Evolutionary conservation across 306 rosid species (phyloP).

Genomic region (Pyrus betulifolia): DNA sequence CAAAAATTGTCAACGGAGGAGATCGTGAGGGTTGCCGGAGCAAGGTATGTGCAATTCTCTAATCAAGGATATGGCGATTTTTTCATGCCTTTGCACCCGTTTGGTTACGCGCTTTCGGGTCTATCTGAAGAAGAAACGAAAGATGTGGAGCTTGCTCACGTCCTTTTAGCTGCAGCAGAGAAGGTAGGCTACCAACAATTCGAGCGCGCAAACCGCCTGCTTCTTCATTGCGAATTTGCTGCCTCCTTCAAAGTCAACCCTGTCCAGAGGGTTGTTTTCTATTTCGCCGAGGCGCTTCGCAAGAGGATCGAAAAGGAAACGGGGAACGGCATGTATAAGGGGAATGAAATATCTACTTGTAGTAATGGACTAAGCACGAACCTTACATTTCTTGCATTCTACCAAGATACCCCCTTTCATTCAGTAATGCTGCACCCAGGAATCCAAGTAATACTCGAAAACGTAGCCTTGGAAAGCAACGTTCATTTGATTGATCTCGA

Average conservation of each 20-base stretch:
- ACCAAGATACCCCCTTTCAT: conserved; percentile 45
- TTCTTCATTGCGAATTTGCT: conserved; percentile 40
- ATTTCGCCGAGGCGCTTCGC: conserved; percentile 49
- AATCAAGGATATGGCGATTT: conserved; percentile 33
- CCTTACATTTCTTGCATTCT: conserved; percentile 5
- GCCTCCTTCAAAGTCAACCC: conserved; percentile 32
- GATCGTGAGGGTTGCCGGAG: conserved; percentile 59
- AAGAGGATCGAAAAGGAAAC: conserved; percentile 48
- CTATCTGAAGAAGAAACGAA: conserved; percentile 44
- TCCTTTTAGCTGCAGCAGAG: conserved; percentile 65
- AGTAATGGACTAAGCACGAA: conserved; percentile 7
- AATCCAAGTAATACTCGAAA: conserved; percentile 57
- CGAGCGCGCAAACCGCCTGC: conserved; percentile 53
- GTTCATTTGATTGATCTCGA: conserved; percentile 61
- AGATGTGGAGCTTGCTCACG: conserved; percentile 68
- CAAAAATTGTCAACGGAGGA: conserved; percentile 56
- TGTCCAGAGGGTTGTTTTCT: conserved; percentile 43
- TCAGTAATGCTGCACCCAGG: conserved; percentile 45
- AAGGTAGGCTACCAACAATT: conserved; percentile 50
- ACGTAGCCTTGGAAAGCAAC: conserved; percentile 29
- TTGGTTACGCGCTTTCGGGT: conserved; percentile 34
- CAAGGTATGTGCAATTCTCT: conserved; percentile 54
- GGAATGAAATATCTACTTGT: background rate
- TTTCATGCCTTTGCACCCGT: conserved; percentile 42
- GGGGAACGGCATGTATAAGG: conserved; percentile 18